These are phyloP conservation scores for Aspergillus pseudotamarii DNA, from an alignment of 2,329 filamentous ascomycete genomes.

Conservation along the genomic window DNA sequence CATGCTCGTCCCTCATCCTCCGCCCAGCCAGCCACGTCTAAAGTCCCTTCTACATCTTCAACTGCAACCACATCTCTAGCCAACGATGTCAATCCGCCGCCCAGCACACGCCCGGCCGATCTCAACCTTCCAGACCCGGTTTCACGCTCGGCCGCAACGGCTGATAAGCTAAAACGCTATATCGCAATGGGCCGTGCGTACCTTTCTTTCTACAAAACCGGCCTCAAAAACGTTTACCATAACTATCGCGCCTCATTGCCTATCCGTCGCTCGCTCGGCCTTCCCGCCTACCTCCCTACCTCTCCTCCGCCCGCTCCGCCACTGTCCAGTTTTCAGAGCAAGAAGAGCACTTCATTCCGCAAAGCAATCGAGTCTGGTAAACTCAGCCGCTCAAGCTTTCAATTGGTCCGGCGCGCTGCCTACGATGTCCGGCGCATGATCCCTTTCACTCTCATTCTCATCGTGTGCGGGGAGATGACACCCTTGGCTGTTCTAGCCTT, in stretches of 20 bases:
- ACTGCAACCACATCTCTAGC: constrained; percentile 22
- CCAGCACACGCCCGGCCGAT: constrained; percentile 70
- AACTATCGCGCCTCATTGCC: constrained; percentile 57
- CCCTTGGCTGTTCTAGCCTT: constrained; percentile 76
- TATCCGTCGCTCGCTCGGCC: constrained; percentile 33
- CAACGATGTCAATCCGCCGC: constrained; percentile 67
- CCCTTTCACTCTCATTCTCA: constrained; percentile 72
- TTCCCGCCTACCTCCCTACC: constrained; percentile 37
- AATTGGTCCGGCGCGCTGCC: constrained; percentile 67
- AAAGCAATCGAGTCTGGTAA: constrained; percentile 12
- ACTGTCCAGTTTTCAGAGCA: constrained; percentile 3
- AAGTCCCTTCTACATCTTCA: constrained; percentile 20
- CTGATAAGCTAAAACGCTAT: constrained; percentile 35
- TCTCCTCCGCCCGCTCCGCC: constrained; percentile 28
- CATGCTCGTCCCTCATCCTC: constrained; percentile 24
- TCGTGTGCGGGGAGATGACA: constrained; percentile 84
- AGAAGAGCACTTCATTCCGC: constrained; percentile 13
- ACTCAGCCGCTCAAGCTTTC: constrained; percentile 68
- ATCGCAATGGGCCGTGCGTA: constrained; percentile 71
- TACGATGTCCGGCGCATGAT: constrained; percentile 79
- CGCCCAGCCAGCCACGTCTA: constrained; percentile 16
- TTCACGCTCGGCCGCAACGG: constrained; percentile 45
- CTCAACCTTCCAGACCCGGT: constrained; percentile 64
- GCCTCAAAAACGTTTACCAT: constrained; percentile 71
- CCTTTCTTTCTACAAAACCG: constrained; percentile 82